Evolutionary conservation across 495 filamentous ascomycete genomes (phyloP).

Genomic region (Hypoxylon intermedium): DNA sequence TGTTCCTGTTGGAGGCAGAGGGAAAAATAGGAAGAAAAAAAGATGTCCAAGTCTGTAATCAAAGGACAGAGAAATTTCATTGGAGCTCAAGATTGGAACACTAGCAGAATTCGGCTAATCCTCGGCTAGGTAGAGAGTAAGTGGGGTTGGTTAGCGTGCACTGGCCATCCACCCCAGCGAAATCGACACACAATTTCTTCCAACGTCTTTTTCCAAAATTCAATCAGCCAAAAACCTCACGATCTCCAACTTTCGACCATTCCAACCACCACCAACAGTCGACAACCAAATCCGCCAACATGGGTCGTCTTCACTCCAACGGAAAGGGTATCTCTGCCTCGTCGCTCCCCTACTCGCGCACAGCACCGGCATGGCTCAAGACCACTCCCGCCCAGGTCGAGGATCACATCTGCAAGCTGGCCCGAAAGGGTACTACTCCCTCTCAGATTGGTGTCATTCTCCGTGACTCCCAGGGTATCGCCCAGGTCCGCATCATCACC

Average conservation of each 20-base stretch:
- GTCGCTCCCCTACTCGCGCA: slow-evolving; percentile 95
- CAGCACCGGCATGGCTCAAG: slow-evolving; percentile 90
- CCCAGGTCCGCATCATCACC: slow-evolving; percentile 95
- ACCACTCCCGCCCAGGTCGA: slow-evolving; percentile 87
- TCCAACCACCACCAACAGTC: slow-evolving; percentile 42
- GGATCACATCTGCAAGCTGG: slow-evolving; percentile 98
- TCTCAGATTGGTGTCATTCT: slow-evolving; percentile 99
- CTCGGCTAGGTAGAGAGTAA: no score
- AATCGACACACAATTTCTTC: slow-evolving; percentile 38
- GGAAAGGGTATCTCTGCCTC: slow-evolving; percentile 98
- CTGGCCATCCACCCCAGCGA: slow-evolving; percentile 12
- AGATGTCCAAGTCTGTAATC: background rate
- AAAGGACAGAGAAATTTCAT: background rate
- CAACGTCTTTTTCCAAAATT: slow-evolving; percentile 23
- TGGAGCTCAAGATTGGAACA: background rate
- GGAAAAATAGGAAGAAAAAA: background rate
- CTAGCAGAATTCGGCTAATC: no score
- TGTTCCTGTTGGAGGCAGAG: background rate
- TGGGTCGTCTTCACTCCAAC: slow-evolving; percentile 99
- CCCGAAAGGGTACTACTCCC: slow-evolving; percentile 94
- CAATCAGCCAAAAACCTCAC: slow-evolving; percentile 14
- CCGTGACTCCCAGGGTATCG: slow-evolving; percentile 95
- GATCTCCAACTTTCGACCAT: slow-evolving; percentile 31
- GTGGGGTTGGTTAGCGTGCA: background rate
- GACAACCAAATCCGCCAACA: slow-evolving; percentile 62